These are phyloP conservation scores for Diutina sp. DNA, from an alignment of 1,139 yeast genomes.

Conservation along the genomic window DNA sequence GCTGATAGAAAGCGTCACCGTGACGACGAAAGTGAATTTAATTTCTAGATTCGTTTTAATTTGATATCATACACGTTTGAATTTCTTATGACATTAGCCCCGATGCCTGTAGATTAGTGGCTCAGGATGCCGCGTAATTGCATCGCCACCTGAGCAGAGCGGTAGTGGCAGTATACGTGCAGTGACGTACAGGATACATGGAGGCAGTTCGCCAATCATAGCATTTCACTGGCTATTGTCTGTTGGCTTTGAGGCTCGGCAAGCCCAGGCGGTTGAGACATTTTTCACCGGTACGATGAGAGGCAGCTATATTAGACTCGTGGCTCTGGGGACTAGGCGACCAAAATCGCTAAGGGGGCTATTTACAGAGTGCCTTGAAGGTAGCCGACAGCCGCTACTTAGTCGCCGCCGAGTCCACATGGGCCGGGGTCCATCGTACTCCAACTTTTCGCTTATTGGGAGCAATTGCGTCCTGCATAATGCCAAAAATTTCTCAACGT, in stretches of 20 bases:
- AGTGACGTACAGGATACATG: background rate
- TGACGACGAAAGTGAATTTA: slow-evolving; percentile 1
- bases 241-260: background rate
- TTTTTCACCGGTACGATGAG: background rate
- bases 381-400: background rate
- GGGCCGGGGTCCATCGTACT: background rate
- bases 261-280: background rate
- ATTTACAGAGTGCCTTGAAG: too few relatives aligned
- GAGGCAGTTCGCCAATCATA: background rate
- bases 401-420: background rate
- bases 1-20: background rate
- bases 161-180: background rate
- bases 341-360: too few relatives aligned
- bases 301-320: background rate
- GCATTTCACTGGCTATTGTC: background rate
- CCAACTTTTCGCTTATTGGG: background rate
- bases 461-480: background rate
- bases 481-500: background rate
- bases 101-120: too few relatives aligned
- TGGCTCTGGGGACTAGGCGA: too few relatives aligned
- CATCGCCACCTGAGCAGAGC: background rate
- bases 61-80: background rate
- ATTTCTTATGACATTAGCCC: too few relatives aligned
- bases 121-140: background rate
- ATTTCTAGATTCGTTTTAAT: background rate